Conservation (phyloP, 257 asterid species). For the Rhazya stricta region DNA sequence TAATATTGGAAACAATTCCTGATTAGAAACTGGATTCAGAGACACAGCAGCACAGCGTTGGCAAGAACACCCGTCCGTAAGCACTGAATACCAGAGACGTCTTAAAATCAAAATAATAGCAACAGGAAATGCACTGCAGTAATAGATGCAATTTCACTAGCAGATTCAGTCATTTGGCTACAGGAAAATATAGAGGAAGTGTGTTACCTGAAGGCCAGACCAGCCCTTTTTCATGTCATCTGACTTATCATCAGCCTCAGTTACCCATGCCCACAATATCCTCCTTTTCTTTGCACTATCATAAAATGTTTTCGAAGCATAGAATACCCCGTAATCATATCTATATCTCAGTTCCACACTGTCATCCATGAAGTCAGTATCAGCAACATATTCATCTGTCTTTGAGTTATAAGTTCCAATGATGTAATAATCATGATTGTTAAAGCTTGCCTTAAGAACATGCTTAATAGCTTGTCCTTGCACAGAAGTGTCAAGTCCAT, state of each 20-base stretch:
- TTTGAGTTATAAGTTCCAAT: conserved; percentile 38
- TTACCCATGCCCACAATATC: conserved; percentile 77
- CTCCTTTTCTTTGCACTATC: conserved; percentile 51
- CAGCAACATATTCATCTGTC: conserved; percentile 42
- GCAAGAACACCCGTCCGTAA: neutral
- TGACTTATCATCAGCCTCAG: conserved; percentile 44
- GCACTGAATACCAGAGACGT: neutral
- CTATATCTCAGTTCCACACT: conserved; percentile 53
- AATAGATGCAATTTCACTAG: neutral
- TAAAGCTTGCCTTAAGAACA: conserved; percentile 63
- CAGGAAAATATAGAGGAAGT: neutral
- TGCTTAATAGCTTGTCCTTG: conserved; percentile 36
- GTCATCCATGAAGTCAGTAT: conserved; percentile 44
- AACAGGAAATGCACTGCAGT: neutral
- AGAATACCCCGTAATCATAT: conserved; percentile 66
- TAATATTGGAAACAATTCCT: neutral
- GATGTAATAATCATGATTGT: conserved; percentile 52
- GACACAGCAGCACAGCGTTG: neutral
- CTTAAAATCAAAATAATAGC: neutral
- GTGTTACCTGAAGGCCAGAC: conserved; percentile 34
- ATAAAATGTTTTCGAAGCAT: conserved; percentile 74
- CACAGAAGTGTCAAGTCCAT: conserved; percentile 54
- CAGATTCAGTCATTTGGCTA: neutral
- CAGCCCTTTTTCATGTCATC: conserved; percentile 56
- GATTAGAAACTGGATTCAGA: neutral